These are phyloP conservation scores for Millerozyma miso DNA, from an alignment of 805 yeast genomes.

Conservation along the genomic window DNA sequence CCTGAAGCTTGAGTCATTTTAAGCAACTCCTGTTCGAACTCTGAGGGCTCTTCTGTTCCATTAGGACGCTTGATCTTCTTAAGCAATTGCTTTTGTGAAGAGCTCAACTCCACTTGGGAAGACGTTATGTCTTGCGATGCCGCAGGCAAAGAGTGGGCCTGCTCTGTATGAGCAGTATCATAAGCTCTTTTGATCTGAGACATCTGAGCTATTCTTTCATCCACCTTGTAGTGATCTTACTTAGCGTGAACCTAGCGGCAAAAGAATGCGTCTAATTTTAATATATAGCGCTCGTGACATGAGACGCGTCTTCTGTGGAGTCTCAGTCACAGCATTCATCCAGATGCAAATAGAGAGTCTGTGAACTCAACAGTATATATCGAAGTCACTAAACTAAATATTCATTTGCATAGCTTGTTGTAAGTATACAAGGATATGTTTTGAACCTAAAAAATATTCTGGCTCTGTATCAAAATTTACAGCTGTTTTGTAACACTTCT, in stretches of 20 bases:
- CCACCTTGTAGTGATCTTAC: neutral
- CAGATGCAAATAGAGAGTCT: no score
- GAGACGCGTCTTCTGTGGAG: neutral
- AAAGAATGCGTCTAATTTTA: neutral
- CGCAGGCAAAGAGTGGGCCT: conserved; percentile 33
- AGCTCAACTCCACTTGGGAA: conserved; percentile 22
- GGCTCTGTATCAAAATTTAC: no score
- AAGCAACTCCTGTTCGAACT: conserved; percentile 37
- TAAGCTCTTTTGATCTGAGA: conserved; percentile 11
- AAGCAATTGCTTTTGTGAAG: conserved; percentile 28
- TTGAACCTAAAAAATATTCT: no score
- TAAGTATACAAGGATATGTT: no score
- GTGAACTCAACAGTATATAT: no score
- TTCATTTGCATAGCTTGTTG: no score
- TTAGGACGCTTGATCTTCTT: conserved; percentile 33
- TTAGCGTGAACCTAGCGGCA: neutral
- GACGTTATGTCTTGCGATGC: conserved; percentile 16
- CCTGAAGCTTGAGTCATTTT: conserved; percentile 29
- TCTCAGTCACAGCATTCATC: no score
- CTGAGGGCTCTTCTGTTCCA: conserved; percentile 34
- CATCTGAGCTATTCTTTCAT: conserved; percentile 2
- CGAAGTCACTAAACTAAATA: no score
- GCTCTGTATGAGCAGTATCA: conserved; percentile 12
- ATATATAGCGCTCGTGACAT: neutral
- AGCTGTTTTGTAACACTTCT: no score